Conservation (phyloP, 805 yeast species). For the Yamadazyma laniorum region DNA sequence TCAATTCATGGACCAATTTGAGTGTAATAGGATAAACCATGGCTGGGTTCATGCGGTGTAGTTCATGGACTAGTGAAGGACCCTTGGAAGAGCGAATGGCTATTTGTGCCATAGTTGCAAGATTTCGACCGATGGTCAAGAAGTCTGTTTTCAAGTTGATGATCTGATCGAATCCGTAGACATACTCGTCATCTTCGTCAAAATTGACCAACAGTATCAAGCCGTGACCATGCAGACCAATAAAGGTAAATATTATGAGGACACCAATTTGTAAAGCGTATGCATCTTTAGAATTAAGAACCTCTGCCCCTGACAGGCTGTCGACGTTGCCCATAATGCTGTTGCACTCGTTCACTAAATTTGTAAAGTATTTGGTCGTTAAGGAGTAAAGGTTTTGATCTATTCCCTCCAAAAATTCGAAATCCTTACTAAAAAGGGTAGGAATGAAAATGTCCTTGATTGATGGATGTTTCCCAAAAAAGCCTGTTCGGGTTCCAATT, state of each 20-base stretch:
- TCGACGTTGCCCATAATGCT: conserved; percentile 5
- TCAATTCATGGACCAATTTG: not conserved
- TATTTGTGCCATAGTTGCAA: conserved; percentile 16
- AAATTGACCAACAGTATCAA: conserved; percentile 28
- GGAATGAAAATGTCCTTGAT: not conserved
- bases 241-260: conserved; percentile 23
- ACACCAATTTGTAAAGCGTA: not conserved
- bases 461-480: not conserved
- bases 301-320: conserved; percentile 7
- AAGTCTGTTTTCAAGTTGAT: conserved; percentile 45
- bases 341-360: not conserved
- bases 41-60: not conserved
- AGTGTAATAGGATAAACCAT: not conserved
- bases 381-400: not conserved
- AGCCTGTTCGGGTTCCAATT: not conserved
- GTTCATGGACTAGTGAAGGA: not conserved
- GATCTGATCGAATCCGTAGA: conserved; percentile 49
- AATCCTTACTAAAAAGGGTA: not conserved
- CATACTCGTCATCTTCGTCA: conserved; percentile 9
- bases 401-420: not conserved
- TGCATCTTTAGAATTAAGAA: not conserved
- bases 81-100: not conserved
- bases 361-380: not conserved
- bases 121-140: conserved; percentile 6
- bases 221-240: conserved; percentile 32